Base-by-base conservation (phyloP, 1,284 basidiomycete species). In the Stereum hirsutum region DNA sequence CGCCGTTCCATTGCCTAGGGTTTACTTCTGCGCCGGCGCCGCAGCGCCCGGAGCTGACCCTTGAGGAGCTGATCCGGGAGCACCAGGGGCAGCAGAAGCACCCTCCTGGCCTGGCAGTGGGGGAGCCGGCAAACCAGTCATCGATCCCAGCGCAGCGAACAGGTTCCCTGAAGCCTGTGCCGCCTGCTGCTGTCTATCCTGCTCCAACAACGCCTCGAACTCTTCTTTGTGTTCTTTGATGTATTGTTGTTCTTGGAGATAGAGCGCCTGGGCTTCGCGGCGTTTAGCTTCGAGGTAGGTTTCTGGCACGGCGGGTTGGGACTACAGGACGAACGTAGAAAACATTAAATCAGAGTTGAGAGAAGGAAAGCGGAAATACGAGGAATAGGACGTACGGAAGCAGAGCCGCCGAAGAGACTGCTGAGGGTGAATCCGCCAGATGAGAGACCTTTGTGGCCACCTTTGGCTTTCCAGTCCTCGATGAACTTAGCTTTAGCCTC, bases 241-340 rank as follows among this genome's bases (percentile, higher is more conserved):
- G 63, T 92, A 96, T 50, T 88, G 85, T 57, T 89, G 86, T 60
- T 98, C 94, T 49, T 92, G 85, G 49, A 72, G 65, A 63, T 96
- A 98, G 41, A 79, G 75, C 46, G 71, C 66, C 59, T 97, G 91
- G 6, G 90, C 92, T 55, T 95, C 85, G 32, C 75, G 72, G 8
- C 95, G 85, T 60, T 94, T 93, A 56, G 81, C 76, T 58, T 99
- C 96, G 39, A 97, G 81, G 61, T 92, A 92, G 1, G 91, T 94
- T 39, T 74, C 78, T 1, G 87, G 89, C 40, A 79, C 64, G 19
- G 68, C 57, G 5, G 56, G 49, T 46, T 49, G 62, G 57, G 24
- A 19, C 14, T 26, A 21, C 28, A 17, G 7, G 15, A 24, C n/a
- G 8, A 37, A 26, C 19, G 26, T n/a, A 19, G 11, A 36, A 3